Conservation (phyloP, 2,329 filamentous ascomycete genomes). For the Fusarium begoniae region DNA sequence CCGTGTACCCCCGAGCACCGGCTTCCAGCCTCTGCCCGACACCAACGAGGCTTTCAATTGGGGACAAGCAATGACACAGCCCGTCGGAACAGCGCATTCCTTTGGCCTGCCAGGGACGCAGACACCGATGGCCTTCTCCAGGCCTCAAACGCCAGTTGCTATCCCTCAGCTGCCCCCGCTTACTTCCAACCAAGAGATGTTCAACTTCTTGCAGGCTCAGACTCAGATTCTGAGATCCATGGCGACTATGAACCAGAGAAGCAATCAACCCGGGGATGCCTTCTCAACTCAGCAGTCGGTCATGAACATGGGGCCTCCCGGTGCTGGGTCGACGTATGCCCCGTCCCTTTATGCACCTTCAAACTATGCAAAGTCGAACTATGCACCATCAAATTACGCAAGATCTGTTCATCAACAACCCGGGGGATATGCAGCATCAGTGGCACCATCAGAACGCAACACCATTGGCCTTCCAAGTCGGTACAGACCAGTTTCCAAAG, state of each 20-base stretch:
- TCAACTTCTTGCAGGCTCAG: conserved; percentile 23
- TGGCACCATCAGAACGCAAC: conserved; percentile 27
- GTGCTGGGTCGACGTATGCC: background rate
- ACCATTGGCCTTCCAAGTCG: conserved; percentile 28
- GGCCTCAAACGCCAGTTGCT: conserved; percentile 3
- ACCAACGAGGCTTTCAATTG: conserved; percentile 21
- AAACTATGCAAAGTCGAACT: conserved; percentile 1
- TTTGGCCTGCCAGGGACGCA: background rate
- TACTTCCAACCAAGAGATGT: background rate
- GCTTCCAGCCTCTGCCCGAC: conserved; percentile 19
- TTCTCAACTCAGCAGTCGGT: background rate
- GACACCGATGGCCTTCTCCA: background rate
- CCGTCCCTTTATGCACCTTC: background rate
- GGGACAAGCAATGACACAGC: background rate
- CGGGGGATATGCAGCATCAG: conserved; percentile 8
- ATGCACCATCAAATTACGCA: conserved; percentile 11
- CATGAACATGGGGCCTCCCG: background rate
- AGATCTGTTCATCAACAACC: conserved; percentile 1
- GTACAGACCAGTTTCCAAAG: conserved; percentile 24
- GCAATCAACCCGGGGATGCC: background rate
- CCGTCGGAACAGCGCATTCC: background rate
- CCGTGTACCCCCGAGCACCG: conserved; percentile 13
- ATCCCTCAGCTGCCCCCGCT: background rate
- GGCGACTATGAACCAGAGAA: conserved; percentile 8
- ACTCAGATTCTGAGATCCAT: conserved; percentile 11